Base-by-base conservation (phyloP, 1,284 basidiomycete genomes). In the Xerocomus nothofagi region DNA sequence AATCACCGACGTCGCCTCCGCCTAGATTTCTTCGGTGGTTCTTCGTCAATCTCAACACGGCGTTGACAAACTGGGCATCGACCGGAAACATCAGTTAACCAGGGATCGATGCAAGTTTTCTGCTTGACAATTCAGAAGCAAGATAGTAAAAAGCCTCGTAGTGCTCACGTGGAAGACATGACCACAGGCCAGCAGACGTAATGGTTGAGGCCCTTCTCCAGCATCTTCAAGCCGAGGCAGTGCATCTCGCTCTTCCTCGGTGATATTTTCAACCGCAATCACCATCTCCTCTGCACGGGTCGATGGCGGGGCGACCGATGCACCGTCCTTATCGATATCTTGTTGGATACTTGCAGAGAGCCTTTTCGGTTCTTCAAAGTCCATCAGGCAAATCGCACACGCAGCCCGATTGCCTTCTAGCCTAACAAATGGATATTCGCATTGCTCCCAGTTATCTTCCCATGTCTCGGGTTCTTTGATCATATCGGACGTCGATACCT, bases 101-200 rank as follows among this genome's bases (percentile, higher is more conserved):
- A 90, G 14, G 87, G 87, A 61, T 90, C 87, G 31, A 90, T 63
- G 63, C 87, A 90, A 21, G 82, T 82, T 86, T 87, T 81, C 87
- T 90, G 60, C 24, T 31, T 11, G 30, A 39, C 32, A 24, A 12
- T 48, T 57, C 47, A 56, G 42, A 42, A 43, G 12, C 10, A 14
- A 38, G 46, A 36, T 17, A 44, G 44, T 27, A 29, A 26, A n/a
- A 49, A 51, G 26, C 1, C 17, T 23, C 27, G 27, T 8, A 18
- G 29, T 10, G 73, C 86, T 65, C 55, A 91, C 88, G 70, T 91
- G 89, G 70, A 91, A 91, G 44, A 86, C 88, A 71, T 91, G 88
- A 5, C 86, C 86, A 59, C 88, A 91, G 5, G 72, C 72, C 39
- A 91, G 68, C 36, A 91, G 66, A 63, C 88, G 73, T 56, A 91